phyloP scores from a whole-genome alignment of 805 yeast species.

The Kodamaea hsintzibuensis region DNA sequence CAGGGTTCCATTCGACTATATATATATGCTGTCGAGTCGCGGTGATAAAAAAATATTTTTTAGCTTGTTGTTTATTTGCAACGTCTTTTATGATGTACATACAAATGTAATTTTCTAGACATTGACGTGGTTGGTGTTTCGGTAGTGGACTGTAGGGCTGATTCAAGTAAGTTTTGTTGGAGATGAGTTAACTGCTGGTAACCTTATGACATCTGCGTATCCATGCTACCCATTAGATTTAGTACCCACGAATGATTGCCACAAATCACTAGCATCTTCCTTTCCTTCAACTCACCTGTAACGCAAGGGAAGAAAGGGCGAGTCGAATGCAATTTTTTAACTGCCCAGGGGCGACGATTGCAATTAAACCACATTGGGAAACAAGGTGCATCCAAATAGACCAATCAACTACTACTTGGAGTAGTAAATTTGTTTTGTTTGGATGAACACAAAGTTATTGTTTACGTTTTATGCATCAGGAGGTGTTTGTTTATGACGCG shows the following conservation, averaged over 20 bases:
- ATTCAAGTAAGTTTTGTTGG: neutral
- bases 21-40: neutral
- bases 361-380: neutral
- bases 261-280: neutral
- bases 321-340: neutral
- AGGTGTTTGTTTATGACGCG: neutral
- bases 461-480: neutral
- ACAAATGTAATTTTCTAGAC: neutral
- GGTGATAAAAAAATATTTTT: constrained; percentile 3
- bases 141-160: too few relatives aligned
- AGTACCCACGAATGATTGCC: too few relatives aligned
- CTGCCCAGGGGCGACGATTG: neutral
- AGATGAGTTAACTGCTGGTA: neutral
- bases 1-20: constrained; percentile 2
- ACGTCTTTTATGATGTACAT: constrained; percentile 1
- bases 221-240: neutral
- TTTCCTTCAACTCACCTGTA: neutral
- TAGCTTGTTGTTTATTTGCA: neutral
- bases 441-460: neutral
- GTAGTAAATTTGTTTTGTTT: neutral
- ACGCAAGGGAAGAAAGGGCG: neutral
- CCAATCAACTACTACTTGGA: neutral
- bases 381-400: neutral
- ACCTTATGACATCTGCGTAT: neutral
- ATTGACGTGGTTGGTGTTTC: neutral